Percentiles rank a stretch among this genome's conserved stretches.
Evolutionary conservation across 169 alveolate species (phyloP).

Genomic region (Plasmodium berghei): DNA sequence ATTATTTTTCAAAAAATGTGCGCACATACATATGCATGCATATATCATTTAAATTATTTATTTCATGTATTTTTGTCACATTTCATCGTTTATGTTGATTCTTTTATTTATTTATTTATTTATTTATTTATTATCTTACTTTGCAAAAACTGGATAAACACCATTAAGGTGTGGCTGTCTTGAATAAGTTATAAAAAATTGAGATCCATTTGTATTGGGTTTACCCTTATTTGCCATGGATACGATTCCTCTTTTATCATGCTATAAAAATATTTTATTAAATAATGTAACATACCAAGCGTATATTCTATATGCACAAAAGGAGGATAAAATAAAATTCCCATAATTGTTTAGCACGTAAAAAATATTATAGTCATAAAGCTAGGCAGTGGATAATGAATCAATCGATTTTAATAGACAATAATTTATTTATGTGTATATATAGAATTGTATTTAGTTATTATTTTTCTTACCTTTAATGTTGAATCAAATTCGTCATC

Average conservation of each 20-base stretch:
- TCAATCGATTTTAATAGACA: no score
- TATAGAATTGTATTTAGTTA: background rate
- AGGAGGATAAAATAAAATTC: no score
- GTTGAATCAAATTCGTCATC: slow-evolving; percentile 96
- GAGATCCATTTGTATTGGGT: slow-evolving; percentile 94
- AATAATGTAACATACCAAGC: background rate
- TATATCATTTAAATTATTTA: no score
- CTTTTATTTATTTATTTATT: slow-evolving; percentile 16
- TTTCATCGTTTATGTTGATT: background rate
- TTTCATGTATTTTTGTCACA: background rate
- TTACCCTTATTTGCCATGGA: slow-evolving; percentile 94
- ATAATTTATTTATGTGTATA: no score
- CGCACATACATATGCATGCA: no score
- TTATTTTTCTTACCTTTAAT: slow-evolving; percentile 87
- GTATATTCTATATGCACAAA: background rate
- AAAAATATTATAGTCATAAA: no score
- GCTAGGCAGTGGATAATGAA: no score
- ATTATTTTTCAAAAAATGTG: no score
- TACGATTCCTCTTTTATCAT: slow-evolving; percentile 91
- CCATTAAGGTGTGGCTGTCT: slow-evolving; percentile 94
- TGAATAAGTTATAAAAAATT: slow-evolving; percentile 93
- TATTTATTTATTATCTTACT: slow-evolving; percentile 73
- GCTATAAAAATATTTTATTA: slow-evolving; percentile 77
- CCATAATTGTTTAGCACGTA: no score
- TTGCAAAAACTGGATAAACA: slow-evolving; percentile 92